phyloP scores from a whole-genome alignment of 768 basidiomycete genomes.

The Leccinum broughii region DNA sequence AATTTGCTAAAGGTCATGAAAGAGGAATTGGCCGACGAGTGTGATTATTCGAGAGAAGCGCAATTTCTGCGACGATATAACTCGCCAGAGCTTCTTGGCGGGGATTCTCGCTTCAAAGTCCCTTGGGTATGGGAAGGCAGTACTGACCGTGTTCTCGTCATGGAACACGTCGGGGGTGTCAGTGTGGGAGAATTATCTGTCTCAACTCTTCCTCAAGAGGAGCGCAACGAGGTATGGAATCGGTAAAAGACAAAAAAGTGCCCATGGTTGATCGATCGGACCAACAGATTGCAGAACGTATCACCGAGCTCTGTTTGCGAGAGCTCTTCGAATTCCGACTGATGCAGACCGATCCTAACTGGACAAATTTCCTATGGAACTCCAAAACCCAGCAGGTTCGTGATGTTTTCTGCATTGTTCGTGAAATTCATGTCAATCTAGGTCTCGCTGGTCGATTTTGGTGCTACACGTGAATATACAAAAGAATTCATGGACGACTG shows the following conservation, averaged over 20 bases:
- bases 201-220: slow-evolving; percentile 55
- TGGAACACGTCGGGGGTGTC: slow-evolving; percentile 80
- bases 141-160: slow-evolving; percentile 82
- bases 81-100: slow-evolving; percentile 47
- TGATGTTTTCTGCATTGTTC: not conserved
- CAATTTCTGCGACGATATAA: slow-evolving; percentile 63
- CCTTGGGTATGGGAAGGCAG: slow-evolving; percentile 86
- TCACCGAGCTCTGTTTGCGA: slow-evolving; percentile 83
- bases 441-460: slow-evolving; percentile 93
- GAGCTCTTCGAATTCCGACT: slow-evolving; percentile 89
- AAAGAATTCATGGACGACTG: slow-evolving; percentile 87
- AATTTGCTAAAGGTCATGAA: slow-evolving; percentile 69
- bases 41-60: slow-evolving; percentile 86
- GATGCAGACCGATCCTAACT: slow-evolving; percentile 99
- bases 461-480: slow-evolving; percentile 86
- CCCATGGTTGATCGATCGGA: not conserved
- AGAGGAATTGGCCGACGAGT: slow-evolving; percentile 88
- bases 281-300: slow-evolving; percentile 73
- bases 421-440: slow-evolving; percentile 27
- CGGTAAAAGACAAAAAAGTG: not conserved
- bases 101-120: slow-evolving; percentile 71
- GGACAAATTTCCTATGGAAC: slow-evolving; percentile 97
- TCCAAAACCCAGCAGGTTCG: slow-evolving; percentile 56
- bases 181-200: slow-evolving; percentile 72
- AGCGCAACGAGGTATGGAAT: slow-evolving; percentile 69